These are phyloP conservation scores for Aspergillus puulaauensis DNA, from an alignment of 2,329 filamentous ascomycete species.

Conservation along the genomic window DNA sequence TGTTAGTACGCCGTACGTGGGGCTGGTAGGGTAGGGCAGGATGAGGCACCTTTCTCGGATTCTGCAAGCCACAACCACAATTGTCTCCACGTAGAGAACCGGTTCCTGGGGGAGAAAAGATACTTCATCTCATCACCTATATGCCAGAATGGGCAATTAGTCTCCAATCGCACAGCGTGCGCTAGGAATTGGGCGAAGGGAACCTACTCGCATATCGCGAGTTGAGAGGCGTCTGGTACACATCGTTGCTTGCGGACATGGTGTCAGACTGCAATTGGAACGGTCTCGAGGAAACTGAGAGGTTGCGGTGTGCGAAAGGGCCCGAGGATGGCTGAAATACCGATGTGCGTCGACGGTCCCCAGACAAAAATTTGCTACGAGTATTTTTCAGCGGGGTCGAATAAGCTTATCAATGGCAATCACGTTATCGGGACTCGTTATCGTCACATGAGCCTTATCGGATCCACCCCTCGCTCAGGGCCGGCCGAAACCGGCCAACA, in stretches of 20 bases:
- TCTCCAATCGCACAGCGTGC: constrained; percentile 1
- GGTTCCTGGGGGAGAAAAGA: constrained; percentile 74
- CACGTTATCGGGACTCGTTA: constrained; percentile 34
- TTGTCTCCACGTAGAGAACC: constrained; percentile 76
- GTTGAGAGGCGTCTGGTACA: constrained; percentile 67
- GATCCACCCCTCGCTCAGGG: background rate
- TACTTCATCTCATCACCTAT: constrained; percentile 66
- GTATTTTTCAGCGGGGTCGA: constrained; percentile 28
- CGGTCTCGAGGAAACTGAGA: constrained; percentile 20
- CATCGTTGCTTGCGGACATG: constrained; percentile 49
- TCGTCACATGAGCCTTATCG: constrained; percentile 23
- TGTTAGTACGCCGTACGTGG: constrained; percentile 20
- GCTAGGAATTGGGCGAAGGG: background rate
- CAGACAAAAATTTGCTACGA: constrained; percentile 31
- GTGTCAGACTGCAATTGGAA: constrained; percentile 23
- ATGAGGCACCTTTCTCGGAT: constrained; percentile 59
- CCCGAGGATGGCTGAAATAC: constrained; percentile 11
- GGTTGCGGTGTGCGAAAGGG: constrained; percentile 13
- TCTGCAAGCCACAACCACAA: constrained; percentile 86
- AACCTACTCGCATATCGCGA: constrained; percentile 67
- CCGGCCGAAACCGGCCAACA: constrained; percentile 3
- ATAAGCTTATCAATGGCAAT: constrained; percentile 36
- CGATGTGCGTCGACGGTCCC: constrained; percentile 15
- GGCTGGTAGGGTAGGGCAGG: constrained; percentile 1
- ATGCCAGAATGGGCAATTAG: constrained; percentile 19